phyloP scores from a whole-genome alignment of 108 stramenopile species.

The Bacterosira constricta region DNA sequence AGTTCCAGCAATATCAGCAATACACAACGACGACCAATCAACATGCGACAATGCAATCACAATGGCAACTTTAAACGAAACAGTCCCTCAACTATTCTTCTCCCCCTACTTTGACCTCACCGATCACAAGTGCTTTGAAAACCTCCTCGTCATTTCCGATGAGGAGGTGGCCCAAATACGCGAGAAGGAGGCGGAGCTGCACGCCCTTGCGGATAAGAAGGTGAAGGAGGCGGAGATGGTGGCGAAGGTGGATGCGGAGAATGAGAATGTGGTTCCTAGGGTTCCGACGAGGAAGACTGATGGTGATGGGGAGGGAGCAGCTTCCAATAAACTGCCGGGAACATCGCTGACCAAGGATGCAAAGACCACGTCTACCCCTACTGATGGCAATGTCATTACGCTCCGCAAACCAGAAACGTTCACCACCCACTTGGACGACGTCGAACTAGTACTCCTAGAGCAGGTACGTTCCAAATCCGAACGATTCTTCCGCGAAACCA shows the following conservation, averaged over 20 bases:
- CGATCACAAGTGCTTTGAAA: slow-evolving; percentile 75
- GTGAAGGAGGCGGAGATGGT: slow-evolving; percentile 47
- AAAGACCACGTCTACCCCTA: slow-evolving; percentile 41
- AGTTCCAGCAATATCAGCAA: no score
- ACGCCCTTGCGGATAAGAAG: slow-evolving; percentile 51
- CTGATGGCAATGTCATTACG: slow-evolving; percentile 59
- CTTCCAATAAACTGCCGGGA: neutral
- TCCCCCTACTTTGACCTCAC: slow-evolving; percentile 78
- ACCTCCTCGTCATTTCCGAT: slow-evolving; percentile 55
- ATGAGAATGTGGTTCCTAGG: slow-evolving; percentile 24
- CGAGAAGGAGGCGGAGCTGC: slow-evolving; percentile 42
- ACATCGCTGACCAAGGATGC: slow-evolving; percentile 6
- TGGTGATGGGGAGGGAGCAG: neutral
- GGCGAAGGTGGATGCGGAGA: slow-evolving; percentile 36
- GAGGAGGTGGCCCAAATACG: slow-evolving; percentile 49
- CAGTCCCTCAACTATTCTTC: slow-evolving; percentile 73
- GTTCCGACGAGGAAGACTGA: slow-evolving; percentile 10
- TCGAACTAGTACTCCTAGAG: slow-evolving; percentile 80
- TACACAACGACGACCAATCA: slow-evolving; percentile 8
- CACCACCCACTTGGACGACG: slow-evolving; percentile 70
- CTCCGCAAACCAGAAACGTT: slow-evolving; percentile 69
- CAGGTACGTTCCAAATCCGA: slow-evolving; percentile 77
- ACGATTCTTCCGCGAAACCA: slow-evolving; percentile 88
- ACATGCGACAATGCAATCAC: neutral
- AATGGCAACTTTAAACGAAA: slow-evolving; percentile 32